Conservation (phyloP, 208 protist species). For the Vickermania spadyakhi region DNA sequence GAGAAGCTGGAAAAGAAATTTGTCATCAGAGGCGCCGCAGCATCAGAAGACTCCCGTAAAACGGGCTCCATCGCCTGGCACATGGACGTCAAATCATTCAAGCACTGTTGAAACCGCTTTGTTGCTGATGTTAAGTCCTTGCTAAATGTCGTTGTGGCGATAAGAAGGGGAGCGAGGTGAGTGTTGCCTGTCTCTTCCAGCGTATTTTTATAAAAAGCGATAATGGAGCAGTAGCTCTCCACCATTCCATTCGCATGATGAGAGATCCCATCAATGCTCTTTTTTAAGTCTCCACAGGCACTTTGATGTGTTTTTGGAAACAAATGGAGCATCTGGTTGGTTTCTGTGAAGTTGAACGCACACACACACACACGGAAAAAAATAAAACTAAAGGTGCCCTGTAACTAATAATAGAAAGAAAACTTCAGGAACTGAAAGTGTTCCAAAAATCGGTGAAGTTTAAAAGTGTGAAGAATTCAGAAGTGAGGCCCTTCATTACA, state of each 20-base stretch:
- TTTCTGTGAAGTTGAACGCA: too few relatives aligned
- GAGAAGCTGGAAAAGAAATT: slow-evolving; percentile 63
- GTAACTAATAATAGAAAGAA: too few relatives aligned
- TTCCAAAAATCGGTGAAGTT: too few relatives aligned
- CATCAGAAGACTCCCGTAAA: slow-evolving; percentile 33
- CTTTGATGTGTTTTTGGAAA: too few relatives aligned
- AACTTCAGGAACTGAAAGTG: too few relatives aligned
- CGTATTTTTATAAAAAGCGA: background rate
- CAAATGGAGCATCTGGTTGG: too few relatives aligned
- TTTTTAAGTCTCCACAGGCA: background rate
- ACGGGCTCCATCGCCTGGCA: slow-evolving; percentile 53
- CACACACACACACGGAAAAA: too few relatives aligned
- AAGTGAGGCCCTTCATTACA: too few relatives aligned
- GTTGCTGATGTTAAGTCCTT: background rate
- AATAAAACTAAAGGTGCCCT: too few relatives aligned
- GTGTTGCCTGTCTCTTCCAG: background rate
- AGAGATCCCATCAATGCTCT: background rate
- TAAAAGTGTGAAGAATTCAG: too few relatives aligned
- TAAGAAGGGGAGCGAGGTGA: background rate
- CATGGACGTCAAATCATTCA: slow-evolving; percentile 51
- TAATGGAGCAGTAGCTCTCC: background rate
- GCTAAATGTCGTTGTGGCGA: background rate
- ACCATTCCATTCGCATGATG: background rate
- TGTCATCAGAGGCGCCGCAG: slow-evolving; percentile 32
- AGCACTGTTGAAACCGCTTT: slow-evolving; percentile 1